phyloP scores from a whole-genome alignment of 2,329 filamentous ascomycete genomes.

The Albifimbria verrucaria region DNA sequence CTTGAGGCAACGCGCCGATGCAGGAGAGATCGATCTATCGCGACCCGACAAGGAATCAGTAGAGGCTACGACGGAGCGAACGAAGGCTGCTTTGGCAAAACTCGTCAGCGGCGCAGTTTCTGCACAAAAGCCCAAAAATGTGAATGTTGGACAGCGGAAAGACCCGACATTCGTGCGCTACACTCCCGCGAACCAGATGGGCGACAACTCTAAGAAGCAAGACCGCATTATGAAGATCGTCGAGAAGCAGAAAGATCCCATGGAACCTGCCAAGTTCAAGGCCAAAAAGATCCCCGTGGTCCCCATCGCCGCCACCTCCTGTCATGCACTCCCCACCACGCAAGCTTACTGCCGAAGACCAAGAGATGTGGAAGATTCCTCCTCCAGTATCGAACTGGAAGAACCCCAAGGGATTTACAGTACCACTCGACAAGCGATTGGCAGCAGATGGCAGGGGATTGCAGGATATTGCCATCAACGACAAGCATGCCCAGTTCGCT shows the following conservation, averaged over 20 bases:
- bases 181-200: conserved; percentile 96
- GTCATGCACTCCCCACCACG: conserved; percentile 93
- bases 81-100: conserved; percentile 77
- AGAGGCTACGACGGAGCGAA: conserved; percentile 78
- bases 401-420: conserved; percentile 97
- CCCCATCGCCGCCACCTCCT: conserved; percentile 87
- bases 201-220: conserved; percentile 78
- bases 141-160: conserved; percentile 74
- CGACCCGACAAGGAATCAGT: conserved; percentile 84
- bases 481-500: conserved; percentile 95
- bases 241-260: conserved; percentile 85
- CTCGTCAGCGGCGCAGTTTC: conserved; percentile 83
- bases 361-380: conserved; percentile 88
- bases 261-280: conserved; percentile 98
- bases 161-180: conserved; percentile 95
- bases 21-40: conserved; percentile 84
- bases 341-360: conserved; percentile 94
- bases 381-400: conserved; percentile 98
- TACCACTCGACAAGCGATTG: conserved; percentile 90
- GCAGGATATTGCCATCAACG: conserved; percentile 94
- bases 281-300: conserved; percentile 97
- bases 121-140: conserved; percentile 93
- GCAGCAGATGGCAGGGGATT: conserved; percentile 89
- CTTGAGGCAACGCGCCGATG: conserved; percentile 85
- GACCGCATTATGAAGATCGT: conserved; percentile 99